These are phyloP conservation scores for Pigoraptor vietnamica DNA, from an alignment of 78 protist genomes.

Conservation along the genomic window DNA sequence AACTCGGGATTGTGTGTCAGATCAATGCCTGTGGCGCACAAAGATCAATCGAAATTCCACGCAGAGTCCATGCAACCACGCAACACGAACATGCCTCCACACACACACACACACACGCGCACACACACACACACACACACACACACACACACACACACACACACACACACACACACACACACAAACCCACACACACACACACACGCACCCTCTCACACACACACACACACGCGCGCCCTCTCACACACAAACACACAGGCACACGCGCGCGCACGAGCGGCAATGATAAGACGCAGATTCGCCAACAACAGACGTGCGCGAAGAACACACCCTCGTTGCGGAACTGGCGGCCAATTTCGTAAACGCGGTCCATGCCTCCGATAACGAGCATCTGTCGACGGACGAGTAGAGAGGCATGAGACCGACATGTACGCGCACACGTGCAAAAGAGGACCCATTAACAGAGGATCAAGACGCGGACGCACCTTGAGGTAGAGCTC, in stretches of 20 bases:
- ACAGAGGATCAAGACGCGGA: constrained; percentile 91
- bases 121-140: neutral
- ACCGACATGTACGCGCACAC: neutral
- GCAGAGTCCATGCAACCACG: neutral
- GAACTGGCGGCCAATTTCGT: constrained; percentile 98
- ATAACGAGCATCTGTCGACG: constrained; percentile 76
- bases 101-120: neutral
- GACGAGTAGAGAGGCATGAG: neutral
- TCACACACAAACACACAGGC: neutral
- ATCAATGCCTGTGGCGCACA: constrained; percentile 94
- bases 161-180: neutral
- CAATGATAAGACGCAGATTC: neutral
- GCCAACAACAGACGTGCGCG: neutral
- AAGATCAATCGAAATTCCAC: neutral
- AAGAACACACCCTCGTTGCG: constrained; percentile 85
- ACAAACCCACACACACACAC: neutral
- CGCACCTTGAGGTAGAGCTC: constrained; percentile 98
- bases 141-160: too few relatives aligned
- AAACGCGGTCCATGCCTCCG: constrained; percentile 99
- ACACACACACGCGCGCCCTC: too few relatives aligned
- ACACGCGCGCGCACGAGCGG: neutral
- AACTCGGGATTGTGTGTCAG: constrained; percentile 99
- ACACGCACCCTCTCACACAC: too few relatives aligned
- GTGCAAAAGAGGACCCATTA: neutral
- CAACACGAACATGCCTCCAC: neutral